Percentiles rank a stretch among this genome's conserved stretches.
phyloP scores from a whole-genome alignment of 768 basidiomycete genomes.

The Rhizopogon vulgaris region DNA sequence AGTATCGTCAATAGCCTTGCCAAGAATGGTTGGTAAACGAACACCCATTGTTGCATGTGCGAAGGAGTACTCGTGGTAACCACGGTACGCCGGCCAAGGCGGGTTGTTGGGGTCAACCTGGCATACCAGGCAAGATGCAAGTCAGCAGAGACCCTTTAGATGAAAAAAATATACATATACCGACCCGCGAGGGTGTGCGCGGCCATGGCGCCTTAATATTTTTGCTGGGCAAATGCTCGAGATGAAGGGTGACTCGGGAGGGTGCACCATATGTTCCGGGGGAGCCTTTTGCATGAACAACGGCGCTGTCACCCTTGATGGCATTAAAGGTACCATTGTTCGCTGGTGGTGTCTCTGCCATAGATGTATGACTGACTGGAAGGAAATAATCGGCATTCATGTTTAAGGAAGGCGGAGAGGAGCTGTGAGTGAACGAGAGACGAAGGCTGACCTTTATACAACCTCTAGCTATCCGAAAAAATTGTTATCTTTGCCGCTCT shows the following conservation, averaged over 20 bases:
- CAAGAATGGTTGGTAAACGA: constrained; percentile 91
- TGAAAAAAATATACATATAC: constrained; percentile 13
- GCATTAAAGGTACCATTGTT: constrained; percentile 5
- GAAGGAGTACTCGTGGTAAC: constrained; percentile 78
- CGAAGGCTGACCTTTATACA: constrained; percentile 6
- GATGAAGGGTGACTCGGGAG: constrained; percentile 60
- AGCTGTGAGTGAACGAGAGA: neutral
- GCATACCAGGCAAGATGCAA: neutral
- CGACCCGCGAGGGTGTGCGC: constrained; percentile 63
- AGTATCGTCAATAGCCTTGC: constrained; percentile 91
- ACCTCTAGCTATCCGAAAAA: neutral
- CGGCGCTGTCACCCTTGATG: neutral
- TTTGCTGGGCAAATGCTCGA: constrained; percentile 71
- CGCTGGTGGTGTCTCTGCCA: neutral
- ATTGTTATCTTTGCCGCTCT: constrained; percentile 3
- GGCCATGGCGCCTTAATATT: constrained; percentile 72
- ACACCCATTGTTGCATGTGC: constrained; percentile 93
- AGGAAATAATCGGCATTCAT: constrained; percentile 24
- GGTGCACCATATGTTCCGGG: constrained; percentile 30
- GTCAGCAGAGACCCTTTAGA: neutral
- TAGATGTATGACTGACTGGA: constrained; percentile 18
- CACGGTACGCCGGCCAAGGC: constrained; percentile 76
- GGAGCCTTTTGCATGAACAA: constrained; percentile 7
- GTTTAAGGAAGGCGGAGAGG: constrained; percentile 5
- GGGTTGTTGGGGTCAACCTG: constrained; percentile 82